Base-by-base conservation (phyloP, 306 rosid genomes). In the Citrullus amarus region DNA sequence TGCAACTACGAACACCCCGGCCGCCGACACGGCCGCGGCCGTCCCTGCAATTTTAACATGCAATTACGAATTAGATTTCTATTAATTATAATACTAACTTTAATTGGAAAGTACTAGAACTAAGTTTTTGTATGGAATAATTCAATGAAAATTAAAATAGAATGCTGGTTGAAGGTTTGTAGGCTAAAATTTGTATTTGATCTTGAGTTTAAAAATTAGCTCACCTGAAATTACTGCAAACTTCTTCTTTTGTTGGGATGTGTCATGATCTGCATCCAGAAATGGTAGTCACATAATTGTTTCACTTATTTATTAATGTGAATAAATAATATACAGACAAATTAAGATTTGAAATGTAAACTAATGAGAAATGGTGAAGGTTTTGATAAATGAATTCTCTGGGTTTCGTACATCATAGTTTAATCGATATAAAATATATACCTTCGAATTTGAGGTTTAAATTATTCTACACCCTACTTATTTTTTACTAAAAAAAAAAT, bases 161-260 rank as follows among this genome's bases (percentile, higher is more conserved):
- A 36, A 65, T 65, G 8, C 18, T 0, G 9, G 36, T 60, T 12
- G 69, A 32, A 30, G 39, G 18, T 13, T 59, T 17, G 39, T 36
- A 36, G 70, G 4, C 1, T 34, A 63, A 6, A 14, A 6, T 14
- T 14, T 67, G 32, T 67, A 8, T 39, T 18, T 20, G 20, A 68
- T 41, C 5, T 70, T 20, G 9, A 14, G 12, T 70, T 70, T 25
- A 25, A 22, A 72, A 53, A 72, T 48, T 69, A 9, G 36, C 20
- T 89, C 32, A 93, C 98, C 98, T 88, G 97, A 96, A 44, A 92
- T 86, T 12, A 88, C 91, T 25, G 86, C 86, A 58, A 81, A 85
- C 78, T 73, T 91, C 82, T 77, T 82, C 79, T 79, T 85, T 72
- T 86, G 90, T 73, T 15, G 77, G 56, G 91, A 85, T 76, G 75